Evolutionary conservation across 2,329 filamentous ascomycete species (phyloP), one percentile per base, ranked within the genome.

Genomic region (Alternaria burnsii): DNA sequence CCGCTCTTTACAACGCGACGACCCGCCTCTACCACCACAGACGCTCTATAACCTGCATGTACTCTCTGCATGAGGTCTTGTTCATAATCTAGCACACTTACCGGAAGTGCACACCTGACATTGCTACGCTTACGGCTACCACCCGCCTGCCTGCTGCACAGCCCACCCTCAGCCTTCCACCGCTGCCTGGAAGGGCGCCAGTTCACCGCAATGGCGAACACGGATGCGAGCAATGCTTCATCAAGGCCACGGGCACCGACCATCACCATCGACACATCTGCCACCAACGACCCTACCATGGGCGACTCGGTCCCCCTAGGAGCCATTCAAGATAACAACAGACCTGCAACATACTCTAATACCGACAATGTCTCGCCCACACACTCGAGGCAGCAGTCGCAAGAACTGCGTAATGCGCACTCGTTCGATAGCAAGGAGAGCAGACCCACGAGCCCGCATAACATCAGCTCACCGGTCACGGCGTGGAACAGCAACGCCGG

Each of bases 341-440:
- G 63, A 51, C 59, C 71, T 60, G 66, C 68, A 55, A 62, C 65
- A 66, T 69, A 72, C 53, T 46, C 64, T 42, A 61, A 63, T 60
- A 62, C 69, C 8, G 65, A 72, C 24, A 68, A 71, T 53, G 46
- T 70, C 22, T 76, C 73, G 38, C 73, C 73, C 4, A 70, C 71
- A 28, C 67, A 69, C 22, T 40, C 58, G 20, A 63, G 63, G 32
- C 60, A 66, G 20, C 67, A 79, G 1, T 76, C 78, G 7, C 73
- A 83, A 1, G 86, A 89, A 66, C 74, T 84, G 46, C 83, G 84
- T 62, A 81, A 82, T 18, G 81, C 85, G n/a, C 82, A 83, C 38
- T 88, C 88, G 1, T 89, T 91, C 67, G 89, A 91, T 40, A 86
- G 82, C 76, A 85, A 82, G 66, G 88, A 89, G 62, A 88, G 86